Base-by-base conservation (phyloP, 768 basidiomycete species). In the Ramaria sp. region DNA sequence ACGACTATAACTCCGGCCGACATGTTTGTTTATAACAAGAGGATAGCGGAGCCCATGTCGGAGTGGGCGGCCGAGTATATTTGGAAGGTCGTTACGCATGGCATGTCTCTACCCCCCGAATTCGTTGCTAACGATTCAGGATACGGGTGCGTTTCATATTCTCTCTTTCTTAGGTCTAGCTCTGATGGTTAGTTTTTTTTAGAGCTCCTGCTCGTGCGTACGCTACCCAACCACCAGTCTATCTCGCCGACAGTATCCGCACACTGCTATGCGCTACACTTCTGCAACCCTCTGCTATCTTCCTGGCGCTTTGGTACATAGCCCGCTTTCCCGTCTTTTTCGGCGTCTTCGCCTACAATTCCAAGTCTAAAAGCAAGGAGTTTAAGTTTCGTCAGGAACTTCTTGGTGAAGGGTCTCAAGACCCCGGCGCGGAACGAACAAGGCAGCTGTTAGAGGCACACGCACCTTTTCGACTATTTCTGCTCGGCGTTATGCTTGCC, bases 51-150 rank as follows among this genome's bases (percentile, higher is more conserved):
- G 53, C 87, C 88, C 17, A 72, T 91, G 59, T 79, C 88, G 3
- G 83, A 85, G 57, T 91, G 88, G 88, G 71, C 89, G 22, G 83
- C 85, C 43, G 76, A 75, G 52, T 91, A 85, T 65, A 81, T 88
- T 15, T 91, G 88, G 88, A 88, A 86, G 67, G 81, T 82, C 46
- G 88, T 88, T 66, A 85, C 84, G 15, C 84, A 83, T n/a, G 82
- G 80, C 46, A 73, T 82, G 57, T 77, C 78, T 62, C 70, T 88
- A 52, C 80, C 83, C 3, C 63, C 75, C 9, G 64, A 68, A 34
- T 82, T 83, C 62, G 73, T 77, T 5, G 74, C 42, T 47, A 37
- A 45, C 30, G 54, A 49, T 12, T 38, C 54, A 27, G 45, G 46
- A 24, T 58, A 34, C 53, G 57, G 30, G 39, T 60, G 43, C 17